Conservation (phyloP, 1,284 basidiomycete species). For the Quambalaria eucalypti region DNA sequence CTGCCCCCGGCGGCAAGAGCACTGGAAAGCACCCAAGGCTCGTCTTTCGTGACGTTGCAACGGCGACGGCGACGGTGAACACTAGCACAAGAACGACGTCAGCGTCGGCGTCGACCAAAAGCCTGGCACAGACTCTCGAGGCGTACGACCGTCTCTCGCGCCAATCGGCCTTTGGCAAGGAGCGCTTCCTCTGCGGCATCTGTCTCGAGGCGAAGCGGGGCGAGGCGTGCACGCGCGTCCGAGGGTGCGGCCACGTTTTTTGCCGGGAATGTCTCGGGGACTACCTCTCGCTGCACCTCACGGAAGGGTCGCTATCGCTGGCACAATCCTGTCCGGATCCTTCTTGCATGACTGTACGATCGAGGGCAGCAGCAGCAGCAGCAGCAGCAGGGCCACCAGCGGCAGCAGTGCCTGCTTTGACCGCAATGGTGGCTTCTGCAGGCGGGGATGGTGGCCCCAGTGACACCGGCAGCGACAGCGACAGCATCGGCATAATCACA, state of each 20-base stretch:
- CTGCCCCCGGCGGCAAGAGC: no score
- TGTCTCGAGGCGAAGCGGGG: slow-evolving; percentile 10
- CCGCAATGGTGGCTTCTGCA: background rate
- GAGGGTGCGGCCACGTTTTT: slow-evolving; percentile 11
- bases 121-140: background rate
- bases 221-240: slow-evolving; percentile 3
- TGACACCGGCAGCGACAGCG: background rate
- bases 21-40: background rate
- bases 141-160: slow-evolving; percentile 6
- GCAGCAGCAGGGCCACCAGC: no score
- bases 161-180: slow-evolving; percentile 6
- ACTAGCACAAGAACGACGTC: background rate
- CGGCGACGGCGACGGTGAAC: background rate
- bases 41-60: background rate
- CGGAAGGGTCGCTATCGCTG: slow-evolving; percentile 8
- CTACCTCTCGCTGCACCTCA: slow-evolving; percentile 8
- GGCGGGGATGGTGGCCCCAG: background rate
- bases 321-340: slow-evolving; percentile 12
- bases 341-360: slow-evolving; percentile 4
- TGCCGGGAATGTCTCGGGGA: slow-evolving; percentile 9
- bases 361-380: background rate
- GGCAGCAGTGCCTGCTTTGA: background rate
- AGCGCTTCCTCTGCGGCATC: slow-evolving; percentile 10
- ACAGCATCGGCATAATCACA: background rate
- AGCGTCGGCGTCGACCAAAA: background rate